Base-by-base conservation (phyloP, 2,329 filamentous ascomycete species). In the Monilinia fructigena region DNA sequence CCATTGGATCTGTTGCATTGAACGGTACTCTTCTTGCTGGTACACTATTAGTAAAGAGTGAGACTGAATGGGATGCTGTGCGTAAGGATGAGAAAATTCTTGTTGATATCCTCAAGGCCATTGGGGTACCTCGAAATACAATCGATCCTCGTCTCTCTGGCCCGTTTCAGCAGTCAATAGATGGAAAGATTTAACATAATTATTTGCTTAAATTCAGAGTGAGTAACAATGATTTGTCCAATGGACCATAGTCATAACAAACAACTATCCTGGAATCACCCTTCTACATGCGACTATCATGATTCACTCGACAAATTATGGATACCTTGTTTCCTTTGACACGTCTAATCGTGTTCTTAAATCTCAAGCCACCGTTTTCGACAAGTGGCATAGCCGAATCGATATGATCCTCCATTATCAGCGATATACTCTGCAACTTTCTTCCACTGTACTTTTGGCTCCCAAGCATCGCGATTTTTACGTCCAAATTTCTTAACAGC, bases 11-110 rank as follows among this genome's bases (percentile, higher is more conserved):
- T 68, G 72, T 67, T 58, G 77, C 82, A 23, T 76, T 89, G 45
- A 89, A 89, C 64, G 86, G 86, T 3, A 88, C 86, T 0, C 75
- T 89, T n/a, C 74, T 89, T 68, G 86, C 86, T 12, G 86, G 86
- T 8, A 89, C 86, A 12, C 83, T 86, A 35, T 76, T 89, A 64
- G 86, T 89, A 20, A 89, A 88, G 77, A 85, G 75, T 38, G 76
- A 84, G 71, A 76, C 74, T 3, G 85, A 88, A 75, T 88, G 85
- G 85, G 78, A 86, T 67, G 80, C 79, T 0, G 70, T 89, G 61
- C 77, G 78, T 65, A 69, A 70, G 11, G 75, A 75, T n/a, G 76
- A 82, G 52, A 74, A 76, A 31, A 77, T 77, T 71, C 70, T 85
- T 50, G 64, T 71, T n/a, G 70, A 74, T 61, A 73, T 84, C 5